A percentile compares a stretch with the other conserved stretches of the same genome.
phyloP scores from a whole-genome alignment of 2,329 filamentous ascomycete genomes.

The Dactylellina drechsleri region DNA sequence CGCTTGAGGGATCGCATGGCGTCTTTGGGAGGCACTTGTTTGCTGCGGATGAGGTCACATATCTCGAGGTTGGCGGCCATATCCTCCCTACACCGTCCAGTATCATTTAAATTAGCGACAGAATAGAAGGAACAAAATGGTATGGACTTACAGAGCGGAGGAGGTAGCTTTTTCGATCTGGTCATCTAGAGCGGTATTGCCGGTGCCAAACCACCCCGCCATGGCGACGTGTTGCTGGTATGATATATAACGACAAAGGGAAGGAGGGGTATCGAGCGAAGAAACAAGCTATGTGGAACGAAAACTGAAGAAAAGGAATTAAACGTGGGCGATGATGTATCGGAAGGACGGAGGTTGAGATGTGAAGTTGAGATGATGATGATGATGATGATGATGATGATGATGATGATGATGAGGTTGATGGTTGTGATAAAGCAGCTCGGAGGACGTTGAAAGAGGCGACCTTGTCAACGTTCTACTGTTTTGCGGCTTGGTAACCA shows the following conservation, averaged over 20 bases:
- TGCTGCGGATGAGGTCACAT: slow-evolving; percentile 95
- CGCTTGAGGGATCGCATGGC: slow-evolving; percentile 96
- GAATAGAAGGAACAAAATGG: neutral
- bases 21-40: slow-evolving; percentile 96
- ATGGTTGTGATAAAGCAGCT: slow-evolving; percentile 10
- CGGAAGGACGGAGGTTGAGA: slow-evolving; percentile 1
- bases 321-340: neutral
- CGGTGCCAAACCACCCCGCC: slow-evolving; percentile 95
- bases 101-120: slow-evolving; percentile 11
- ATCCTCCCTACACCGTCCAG: slow-evolving; percentile 74
- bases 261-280: slow-evolving; percentile 27
- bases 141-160: slow-evolving; percentile 81
- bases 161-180: slow-evolving; percentile 95
- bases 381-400: neutral
- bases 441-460: slow-evolving; percentile 6
- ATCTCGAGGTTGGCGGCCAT: slow-evolving; percentile 98
- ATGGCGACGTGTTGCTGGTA: slow-evolving; percentile 65
- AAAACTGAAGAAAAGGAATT: slow-evolving; percentile 2
- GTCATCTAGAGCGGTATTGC: slow-evolving; percentile 90
- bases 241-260: slow-evolving; percentile 29
- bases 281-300: slow-evolving; percentile 1
- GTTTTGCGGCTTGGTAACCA: slow-evolving; percentile 22
- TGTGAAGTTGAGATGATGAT: slow-evolving; percentile 7
- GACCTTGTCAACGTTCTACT: slow-evolving; percentile 8
- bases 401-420: neutral